These are phyloP conservation scores for Gnomoniopsis sp. DNA, from an alignment of 2,329 filamentous ascomycete genomes.

Conservation along the genomic window DNA sequence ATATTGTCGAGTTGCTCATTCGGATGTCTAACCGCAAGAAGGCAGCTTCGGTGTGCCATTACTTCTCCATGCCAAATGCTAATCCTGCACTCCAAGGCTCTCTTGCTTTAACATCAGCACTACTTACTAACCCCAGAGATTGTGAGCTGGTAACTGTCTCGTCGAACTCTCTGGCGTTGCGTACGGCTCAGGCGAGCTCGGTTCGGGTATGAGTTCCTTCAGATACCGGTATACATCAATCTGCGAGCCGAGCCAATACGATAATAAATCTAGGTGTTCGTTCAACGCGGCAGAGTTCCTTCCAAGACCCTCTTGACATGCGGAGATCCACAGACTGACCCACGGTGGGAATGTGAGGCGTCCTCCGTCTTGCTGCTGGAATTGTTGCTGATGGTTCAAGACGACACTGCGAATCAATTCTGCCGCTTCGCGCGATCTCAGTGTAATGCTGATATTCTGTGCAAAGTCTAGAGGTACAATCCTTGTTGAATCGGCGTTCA, in stretches of 20 bases:
- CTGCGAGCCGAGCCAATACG: neutral
- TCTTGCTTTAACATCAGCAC: too few relatives aligned
- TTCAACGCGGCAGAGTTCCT: neutral
- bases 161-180: neutral
- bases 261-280: neutral
- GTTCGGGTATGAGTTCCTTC: constrained; percentile 1
- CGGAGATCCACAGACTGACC: constrained; percentile 7
- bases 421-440: neutral
- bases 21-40: too few relatives aligned
- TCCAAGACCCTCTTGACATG: constrained; percentile 2
- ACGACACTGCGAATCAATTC: neutral
- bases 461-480: neutral
- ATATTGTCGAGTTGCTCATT: too few relatives aligned
- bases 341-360: neutral
- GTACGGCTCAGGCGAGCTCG: neutral
- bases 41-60: too few relatives aligned
- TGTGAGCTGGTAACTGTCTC: neutral
- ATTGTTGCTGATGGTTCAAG: neutral
- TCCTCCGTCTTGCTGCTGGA: neutral
- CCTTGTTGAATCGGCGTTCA: neutral
- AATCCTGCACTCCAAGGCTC: too few relatives aligned
- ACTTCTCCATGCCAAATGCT: too few relatives aligned
- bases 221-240: neutral
- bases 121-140: neutral
- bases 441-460: neutral